Evolutionary conservation across 2,329 filamentous ascomycete species (phyloP).

Genomic region (Beauveria sp.): DNA sequence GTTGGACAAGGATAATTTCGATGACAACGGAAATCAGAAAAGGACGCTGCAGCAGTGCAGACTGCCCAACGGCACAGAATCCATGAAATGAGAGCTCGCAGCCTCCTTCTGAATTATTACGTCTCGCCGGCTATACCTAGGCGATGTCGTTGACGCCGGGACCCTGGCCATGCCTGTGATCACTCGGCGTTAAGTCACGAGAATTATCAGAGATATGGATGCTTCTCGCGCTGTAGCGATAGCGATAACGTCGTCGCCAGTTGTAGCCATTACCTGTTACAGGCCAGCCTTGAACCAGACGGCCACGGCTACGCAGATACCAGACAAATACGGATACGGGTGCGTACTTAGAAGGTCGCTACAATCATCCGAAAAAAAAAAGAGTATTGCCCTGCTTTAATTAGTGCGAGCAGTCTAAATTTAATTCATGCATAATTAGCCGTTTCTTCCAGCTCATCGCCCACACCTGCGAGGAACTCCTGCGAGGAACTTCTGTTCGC

Average conservation of each 20-base stretch:
- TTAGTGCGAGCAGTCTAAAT: too few species aligned
- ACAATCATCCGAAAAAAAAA: too few species aligned
- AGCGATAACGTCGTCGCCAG: not conserved
- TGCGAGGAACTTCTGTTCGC: constrained; percentile 2
- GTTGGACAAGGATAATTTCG: constrained; percentile 49
- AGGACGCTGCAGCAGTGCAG: constrained; percentile 33
- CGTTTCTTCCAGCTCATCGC: not conserved
- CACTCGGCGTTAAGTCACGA: too few species aligned
- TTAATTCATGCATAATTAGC: not conserved
- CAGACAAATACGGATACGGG: too few species aligned
- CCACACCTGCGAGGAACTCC: not conserved
- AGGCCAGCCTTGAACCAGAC: not conserved
- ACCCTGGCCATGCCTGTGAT: too few species aligned
- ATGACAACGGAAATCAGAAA: constrained; percentile 43
- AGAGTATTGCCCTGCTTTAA: too few species aligned
- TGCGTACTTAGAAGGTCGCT: too few species aligned
- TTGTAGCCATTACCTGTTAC: not conserved
- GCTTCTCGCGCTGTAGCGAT: not conserved
- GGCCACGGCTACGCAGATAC: too few species aligned
- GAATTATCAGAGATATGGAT: too few species aligned
- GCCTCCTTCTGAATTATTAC: not conserved
- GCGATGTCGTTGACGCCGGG: too few species aligned
- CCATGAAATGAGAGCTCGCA: not conserved
- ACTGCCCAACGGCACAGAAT: not conserved
- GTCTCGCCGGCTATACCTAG: not conserved